These are phyloP conservation scores for Moesziomyces parantarcticus DNA, from an alignment of 1,284 basidiomycete genomes.

Conservation along the genomic window DNA sequence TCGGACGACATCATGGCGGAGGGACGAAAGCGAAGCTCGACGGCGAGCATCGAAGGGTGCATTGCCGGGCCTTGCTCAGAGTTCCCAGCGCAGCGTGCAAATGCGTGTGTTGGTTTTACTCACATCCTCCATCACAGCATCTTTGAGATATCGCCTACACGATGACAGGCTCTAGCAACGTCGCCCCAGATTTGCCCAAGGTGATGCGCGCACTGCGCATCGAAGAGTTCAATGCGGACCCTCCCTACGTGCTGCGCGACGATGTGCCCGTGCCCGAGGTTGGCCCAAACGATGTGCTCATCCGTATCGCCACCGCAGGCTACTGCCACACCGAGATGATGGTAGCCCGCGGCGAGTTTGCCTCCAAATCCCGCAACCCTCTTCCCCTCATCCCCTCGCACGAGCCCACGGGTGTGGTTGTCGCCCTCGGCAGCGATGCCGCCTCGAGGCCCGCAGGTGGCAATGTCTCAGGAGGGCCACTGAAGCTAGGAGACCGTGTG, in stretches of 20 bases:
- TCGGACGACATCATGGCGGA: slow-evolving; percentile 3
- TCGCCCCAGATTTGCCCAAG: slow-evolving; percentile 12
- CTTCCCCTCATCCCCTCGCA: slow-evolving; percentile 44
- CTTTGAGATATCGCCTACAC: not conserved
- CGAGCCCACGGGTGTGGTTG: slow-evolving; percentile 54
- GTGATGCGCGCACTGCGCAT: slow-evolving; percentile 27
- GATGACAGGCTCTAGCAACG: slow-evolving; percentile 4
- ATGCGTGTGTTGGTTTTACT: not conserved
- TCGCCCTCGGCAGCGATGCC: slow-evolving; percentile 21
- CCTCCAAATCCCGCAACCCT: slow-evolving; percentile 28
- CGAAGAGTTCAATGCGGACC: slow-evolving; percentile 33
- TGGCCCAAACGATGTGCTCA: slow-evolving; percentile 31
- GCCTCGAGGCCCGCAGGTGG: slow-evolving; percentile 17
- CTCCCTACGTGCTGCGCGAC: slow-evolving; percentile 32
- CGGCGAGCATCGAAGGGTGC: slow-evolving; percentile 1
- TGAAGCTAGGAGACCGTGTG: slow-evolving; percentile 57
- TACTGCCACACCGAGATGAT: slow-evolving; percentile 57
- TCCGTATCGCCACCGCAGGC: slow-evolving; percentile 48
- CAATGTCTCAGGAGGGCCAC: slow-evolving; percentile 1
- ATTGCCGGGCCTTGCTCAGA: not conserved
- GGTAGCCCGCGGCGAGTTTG: slow-evolving; percentile 44
- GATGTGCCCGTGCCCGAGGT: slow-evolving; percentile 24
- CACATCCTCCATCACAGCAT: not conserved
- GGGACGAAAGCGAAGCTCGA: slow-evolving; percentile 8
- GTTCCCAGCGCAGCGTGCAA: too few relatives aligned